These are phyloP conservation scores for Singerocomus inundabilis DNA, from an alignment of 1,284 basidiomycete genomes.

Conservation along the genomic window DNA sequence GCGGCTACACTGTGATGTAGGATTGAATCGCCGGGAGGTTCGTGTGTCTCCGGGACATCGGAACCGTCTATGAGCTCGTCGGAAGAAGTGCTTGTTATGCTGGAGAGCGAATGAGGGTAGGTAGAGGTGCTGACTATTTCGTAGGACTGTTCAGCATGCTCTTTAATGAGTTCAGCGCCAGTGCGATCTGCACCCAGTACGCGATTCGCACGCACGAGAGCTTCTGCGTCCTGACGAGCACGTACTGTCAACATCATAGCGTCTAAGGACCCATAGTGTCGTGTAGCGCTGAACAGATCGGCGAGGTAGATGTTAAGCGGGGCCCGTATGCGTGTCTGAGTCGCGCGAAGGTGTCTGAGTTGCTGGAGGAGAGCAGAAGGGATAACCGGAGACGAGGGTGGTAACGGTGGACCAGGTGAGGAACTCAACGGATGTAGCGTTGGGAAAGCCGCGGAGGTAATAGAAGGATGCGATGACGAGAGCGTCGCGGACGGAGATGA, in stretches of 20 bases:
- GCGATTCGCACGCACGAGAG: conserved; percentile 59
- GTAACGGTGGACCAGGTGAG: conserved; percentile 20
- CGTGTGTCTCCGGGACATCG: conserved; percentile 15
- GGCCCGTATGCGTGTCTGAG: conserved; percentile 43
- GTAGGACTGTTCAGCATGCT: conserved; percentile 22
- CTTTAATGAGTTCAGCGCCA: conserved; percentile 46
- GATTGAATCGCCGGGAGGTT: conserved; percentile 1
- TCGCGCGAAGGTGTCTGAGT: conserved; percentile 38
- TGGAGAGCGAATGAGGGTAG: conserved; percentile 19
- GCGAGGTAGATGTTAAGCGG: conserved; percentile 60
- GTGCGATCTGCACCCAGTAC: conserved; percentile 59
- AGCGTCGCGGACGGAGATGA: conserved; percentile 22
- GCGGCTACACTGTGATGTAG: conserved; percentile 6
- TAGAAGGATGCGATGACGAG: conserved; percentile 27
- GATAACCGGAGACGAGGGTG: conserved; percentile 32
- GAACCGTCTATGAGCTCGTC: conserved; percentile 24
- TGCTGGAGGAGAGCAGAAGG: conserved; percentile 38
- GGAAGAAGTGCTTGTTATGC: conserved; percentile 20
- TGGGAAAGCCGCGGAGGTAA: conserved; percentile 27
- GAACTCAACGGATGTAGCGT: conserved; percentile 12
- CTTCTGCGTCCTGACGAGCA: conserved; percentile 58
- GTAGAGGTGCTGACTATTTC: conserved; percentile 25
- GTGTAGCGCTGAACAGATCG: conserved; percentile 69
- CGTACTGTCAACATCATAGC: conserved; percentile 61
- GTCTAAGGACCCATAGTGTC: conserved; percentile 70